Evolutionary conservation across 139 green algal species (phyloP).

Genomic region (Chlorella sp.): DNA sequence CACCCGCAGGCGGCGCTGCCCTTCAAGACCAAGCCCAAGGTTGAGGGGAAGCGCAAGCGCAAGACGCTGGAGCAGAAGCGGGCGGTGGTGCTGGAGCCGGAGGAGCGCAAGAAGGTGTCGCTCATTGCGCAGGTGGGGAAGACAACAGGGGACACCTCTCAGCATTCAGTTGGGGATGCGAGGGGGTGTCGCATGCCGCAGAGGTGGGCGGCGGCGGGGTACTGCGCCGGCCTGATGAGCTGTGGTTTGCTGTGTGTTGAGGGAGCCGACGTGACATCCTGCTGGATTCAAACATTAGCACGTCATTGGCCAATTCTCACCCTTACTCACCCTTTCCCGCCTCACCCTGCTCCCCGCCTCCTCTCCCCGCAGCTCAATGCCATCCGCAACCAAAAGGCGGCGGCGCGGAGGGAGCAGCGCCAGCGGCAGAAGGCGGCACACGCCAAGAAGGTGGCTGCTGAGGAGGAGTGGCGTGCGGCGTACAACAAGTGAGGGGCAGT

Average conservation of each 20-base stretch:
- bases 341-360: too few relatives aligned
- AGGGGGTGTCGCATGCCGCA: too few relatives aligned
- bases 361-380: constrained; percentile 83
- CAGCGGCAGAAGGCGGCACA: constrained; percentile 44
- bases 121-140: constrained; percentile 69
- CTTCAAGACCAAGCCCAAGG: constrained; percentile 97
- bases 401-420: constrained; percentile 71
- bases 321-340: too few relatives aligned
- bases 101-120: constrained; percentile 65
- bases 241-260: too few relatives aligned
- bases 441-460: constrained; percentile 60
- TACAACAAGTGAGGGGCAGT: constrained; percentile 35
- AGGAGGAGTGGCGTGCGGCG: constrained; percentile 62
- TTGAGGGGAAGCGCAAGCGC: constrained; percentile 69
- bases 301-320: too few relatives aligned
- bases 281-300: too few relatives aligned
- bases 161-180: too few relatives aligned
- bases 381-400: constrained; percentile 93
- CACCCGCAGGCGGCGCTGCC: constrained; percentile 80
- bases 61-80: constrained; percentile 89
- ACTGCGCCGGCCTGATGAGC: too few relatives aligned
- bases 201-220: too few relatives aligned
- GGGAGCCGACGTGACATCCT: too few relatives aligned
- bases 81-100: constrained; percentile 82
- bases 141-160: too few relatives aligned